Conservation (phyloP, 805 yeast species). For the Myxozyma melibiosi region DNA sequence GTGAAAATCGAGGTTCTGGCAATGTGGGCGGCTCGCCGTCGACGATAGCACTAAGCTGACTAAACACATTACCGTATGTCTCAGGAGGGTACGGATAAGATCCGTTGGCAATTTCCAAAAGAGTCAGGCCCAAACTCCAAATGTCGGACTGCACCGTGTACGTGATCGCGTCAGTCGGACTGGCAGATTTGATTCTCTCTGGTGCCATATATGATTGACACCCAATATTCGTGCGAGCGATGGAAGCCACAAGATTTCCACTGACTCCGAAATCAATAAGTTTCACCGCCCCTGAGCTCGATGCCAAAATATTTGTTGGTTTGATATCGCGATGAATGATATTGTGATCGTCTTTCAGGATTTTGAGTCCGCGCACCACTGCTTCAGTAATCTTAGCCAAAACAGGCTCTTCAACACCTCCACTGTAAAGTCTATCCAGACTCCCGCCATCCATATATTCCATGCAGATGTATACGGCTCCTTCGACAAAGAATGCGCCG, state of each 20-base stretch:
- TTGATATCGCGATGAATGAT: conserved; percentile 96
- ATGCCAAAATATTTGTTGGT: conserved; percentile 89
- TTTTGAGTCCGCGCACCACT: conserved; percentile 78
- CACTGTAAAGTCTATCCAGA: conserved; percentile 77
- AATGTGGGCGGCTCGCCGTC: conserved; percentile 89
- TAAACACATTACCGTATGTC: conserved; percentile 83
- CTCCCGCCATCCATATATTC: conserved; percentile 98
- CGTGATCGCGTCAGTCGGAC: conserved; percentile 70
- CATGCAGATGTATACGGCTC: conserved; percentile 97
- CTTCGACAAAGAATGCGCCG: conserved; percentile 97
- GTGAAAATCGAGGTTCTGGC: conserved; percentile 62
- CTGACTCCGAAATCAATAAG: conserved; percentile 95
- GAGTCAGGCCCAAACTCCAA: conserved; percentile 89
- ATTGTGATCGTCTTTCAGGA: conserved; percentile 84
- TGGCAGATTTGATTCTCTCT: conserved; percentile 63
- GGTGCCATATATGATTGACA: conserved; percentile 99
- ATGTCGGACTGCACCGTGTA: conserved; percentile 93
- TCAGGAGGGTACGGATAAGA: conserved; percentile 96
- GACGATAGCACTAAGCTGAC: conserved; percentile 94
- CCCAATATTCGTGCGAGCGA: conserved; percentile 94
- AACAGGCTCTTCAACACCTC: conserved; percentile 66
- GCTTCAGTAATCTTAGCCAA: conserved; percentile 78
- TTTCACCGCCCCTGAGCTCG: conserved; percentile 82
- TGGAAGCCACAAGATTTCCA: conserved; percentile 90
- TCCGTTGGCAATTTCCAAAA: conserved; percentile 87